Conservation (phyloP, 73 alveolate genomes). For the Effrenium voratum region DNA sequence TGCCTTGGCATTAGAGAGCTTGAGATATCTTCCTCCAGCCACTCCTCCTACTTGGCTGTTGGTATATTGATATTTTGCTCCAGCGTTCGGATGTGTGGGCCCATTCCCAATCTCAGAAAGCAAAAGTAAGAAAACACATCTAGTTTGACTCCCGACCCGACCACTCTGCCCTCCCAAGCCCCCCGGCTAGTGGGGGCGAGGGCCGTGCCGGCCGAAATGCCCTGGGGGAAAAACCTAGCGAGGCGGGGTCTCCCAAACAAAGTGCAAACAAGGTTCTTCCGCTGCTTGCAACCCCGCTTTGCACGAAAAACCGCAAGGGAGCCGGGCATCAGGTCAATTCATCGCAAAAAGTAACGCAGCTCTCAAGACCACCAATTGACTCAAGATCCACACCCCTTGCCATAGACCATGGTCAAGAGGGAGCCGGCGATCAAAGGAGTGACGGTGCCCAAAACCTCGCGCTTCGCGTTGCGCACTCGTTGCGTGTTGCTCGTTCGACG, state of each 20-base stretch:
- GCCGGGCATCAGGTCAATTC: no score
- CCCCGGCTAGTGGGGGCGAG: constrained; percentile 70
- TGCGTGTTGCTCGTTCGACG: no score
- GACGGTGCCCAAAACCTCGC: constrained; percentile 78
- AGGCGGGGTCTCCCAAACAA: background rate
- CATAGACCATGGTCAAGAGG: constrained; percentile 44
- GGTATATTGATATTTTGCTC: no score
- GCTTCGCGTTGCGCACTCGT: background rate
- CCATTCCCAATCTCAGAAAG: no score
- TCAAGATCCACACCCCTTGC: background rate
- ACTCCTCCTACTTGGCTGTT: no score
- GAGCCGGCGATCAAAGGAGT: constrained; percentile 46
- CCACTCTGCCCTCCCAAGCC: background rate
- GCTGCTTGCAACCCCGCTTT: background rate
- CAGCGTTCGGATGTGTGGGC: no score
- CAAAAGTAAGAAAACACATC: no score
- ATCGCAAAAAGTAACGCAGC: background rate
- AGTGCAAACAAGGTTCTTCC: background rate
- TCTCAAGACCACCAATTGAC: background rate
- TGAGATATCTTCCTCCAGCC: no score
- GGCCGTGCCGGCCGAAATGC: constrained; percentile 83
- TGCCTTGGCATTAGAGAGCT: no score
- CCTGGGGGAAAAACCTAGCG: constrained; percentile 78
- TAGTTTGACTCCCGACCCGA: no score
- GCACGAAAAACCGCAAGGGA: no score